Conservation (phyloP, 2,329 filamentous ascomycete species). For the Fusarium pininemorale region DNA sequence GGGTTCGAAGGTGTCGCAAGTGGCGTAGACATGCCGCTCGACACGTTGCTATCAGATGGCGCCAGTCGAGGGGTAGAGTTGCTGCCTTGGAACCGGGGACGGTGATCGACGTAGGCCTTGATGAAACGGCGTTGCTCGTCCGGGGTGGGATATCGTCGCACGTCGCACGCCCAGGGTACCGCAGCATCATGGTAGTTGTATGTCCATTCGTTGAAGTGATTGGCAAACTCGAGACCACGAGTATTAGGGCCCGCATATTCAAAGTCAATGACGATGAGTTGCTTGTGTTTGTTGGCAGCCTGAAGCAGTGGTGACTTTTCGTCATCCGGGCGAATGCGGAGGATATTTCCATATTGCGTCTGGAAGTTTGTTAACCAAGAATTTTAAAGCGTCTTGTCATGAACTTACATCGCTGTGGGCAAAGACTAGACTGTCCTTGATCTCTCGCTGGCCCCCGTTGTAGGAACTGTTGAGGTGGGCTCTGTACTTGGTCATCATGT, state of each 20-base stretch:
- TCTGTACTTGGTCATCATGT: conserved; percentile 80
- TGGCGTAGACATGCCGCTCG: conserved; percentile 45
- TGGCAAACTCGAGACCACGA: conserved; percentile 90
- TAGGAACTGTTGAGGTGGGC: conserved; percentile 77
- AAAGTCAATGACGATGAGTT: conserved; percentile 96
- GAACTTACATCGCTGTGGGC: conserved; percentile 92
- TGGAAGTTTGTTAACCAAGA: conserved; percentile 48
- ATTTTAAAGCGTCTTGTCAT: background rate
- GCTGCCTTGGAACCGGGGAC: conserved; percentile 66
- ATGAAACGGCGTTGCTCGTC: conserved; percentile 89
- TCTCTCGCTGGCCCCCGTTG: conserved; percentile 65
- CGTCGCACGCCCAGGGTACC: conserved; percentile 73
- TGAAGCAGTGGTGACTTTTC: conserved; percentile 87
- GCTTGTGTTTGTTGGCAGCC: conserved; percentile 93
- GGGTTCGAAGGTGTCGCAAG: conserved; percentile 45
- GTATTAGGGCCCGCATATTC: conserved; percentile 94
- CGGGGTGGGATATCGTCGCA: conserved; percentile 74
- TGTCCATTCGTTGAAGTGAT: conserved; percentile 98
- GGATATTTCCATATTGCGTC: conserved; percentile 98
- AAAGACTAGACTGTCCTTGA: conserved; percentile 85
- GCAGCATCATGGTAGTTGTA: conserved; percentile 91
- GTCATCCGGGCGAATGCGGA: conserved; percentile 73
- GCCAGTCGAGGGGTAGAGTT: conserved; percentile 61
- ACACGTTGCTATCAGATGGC: conserved; percentile 53
- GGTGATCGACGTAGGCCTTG: conserved; percentile 85